Base-by-base conservation (phyloP, 2,329 filamentous ascomycete genomes). In the Exophiala bonariae region DNA sequence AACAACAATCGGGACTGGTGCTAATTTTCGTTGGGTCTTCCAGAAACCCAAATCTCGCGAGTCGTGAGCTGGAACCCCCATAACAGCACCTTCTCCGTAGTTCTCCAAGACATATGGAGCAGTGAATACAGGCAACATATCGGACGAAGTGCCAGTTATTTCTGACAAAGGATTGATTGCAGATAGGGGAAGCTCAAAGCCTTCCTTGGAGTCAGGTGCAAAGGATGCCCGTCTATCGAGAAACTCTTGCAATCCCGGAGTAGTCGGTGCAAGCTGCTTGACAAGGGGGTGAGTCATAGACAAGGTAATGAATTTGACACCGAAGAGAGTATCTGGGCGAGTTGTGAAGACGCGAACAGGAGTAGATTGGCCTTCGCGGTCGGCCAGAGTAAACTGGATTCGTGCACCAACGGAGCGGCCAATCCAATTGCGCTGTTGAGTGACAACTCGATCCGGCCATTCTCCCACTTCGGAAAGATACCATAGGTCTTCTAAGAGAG, bases 61-160 rank as follows among this genome's bases (percentile, higher is more conserved):
- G 65, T 96, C 90, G 61, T 96, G 90, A 2, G 84, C 90, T 0
- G 90, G 90, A 6, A 95, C 90, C 34, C 90, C 90, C 89, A 96
- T 95, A 2, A 95, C 86, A 8, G 89, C 89, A 1, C 89, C 89
- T 56, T 90, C 86, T 13, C 89, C 89, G 58, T 95, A 93, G 61
- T 90, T 87, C 19, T 85, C 86, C 4, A 95, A 74, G 9, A 95
- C 90, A 62, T 95, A 95, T 0, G 89, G 85, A 8, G 90, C 88
- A 17, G 88, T 86, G 60, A 86, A 95, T 4, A 95, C 76, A 1
- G 89, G 89, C 4, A 95, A 59, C 1, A 72, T 70, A n/a, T 75
- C 72, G 1, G 76, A 74, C 0, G 72, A 74, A 1, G 69, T 64
- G 5, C 76, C 72, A 31, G 79, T 71, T 38, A 81, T 78, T 2